Percentiles rank a stretch among this genome's conserved stretches.
These are phyloP conservation scores for Coemansia sp. DNA, from an alignment of 192 early-diverging fungal genomes.

Conservation along the genomic window DNA sequence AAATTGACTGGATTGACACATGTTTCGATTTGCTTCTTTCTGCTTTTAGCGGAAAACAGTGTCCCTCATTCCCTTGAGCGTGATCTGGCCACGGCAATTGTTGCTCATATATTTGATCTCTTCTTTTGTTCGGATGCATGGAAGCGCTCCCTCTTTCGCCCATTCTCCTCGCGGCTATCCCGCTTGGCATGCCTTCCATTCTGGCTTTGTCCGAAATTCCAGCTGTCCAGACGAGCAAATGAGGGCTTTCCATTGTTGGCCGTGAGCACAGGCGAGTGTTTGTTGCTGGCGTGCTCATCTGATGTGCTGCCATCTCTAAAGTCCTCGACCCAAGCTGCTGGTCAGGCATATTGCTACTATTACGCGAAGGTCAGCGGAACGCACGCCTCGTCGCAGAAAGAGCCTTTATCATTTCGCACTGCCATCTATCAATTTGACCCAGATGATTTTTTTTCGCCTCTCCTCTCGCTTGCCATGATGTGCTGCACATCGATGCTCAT, in stretches of 20 bases:
- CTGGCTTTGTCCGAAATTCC: neutral
- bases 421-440: neutral
- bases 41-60: neutral
- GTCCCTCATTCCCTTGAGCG: neutral
- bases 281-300: neutral
- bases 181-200: neutral
- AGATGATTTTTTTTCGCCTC: neutral
- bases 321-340: neutral
- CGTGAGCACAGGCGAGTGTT: neutral
- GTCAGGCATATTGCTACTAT: neutral
- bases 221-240: neutral
- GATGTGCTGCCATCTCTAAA: neutral
- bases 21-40: slow-evolving; percentile 1
- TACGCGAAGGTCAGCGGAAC: neutral
- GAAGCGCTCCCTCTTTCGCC: neutral
- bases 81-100: slow-evolving; percentile 23
- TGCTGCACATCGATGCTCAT: neutral
- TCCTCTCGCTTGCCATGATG: too few species aligned
- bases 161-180: neutral
- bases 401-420: neutral
- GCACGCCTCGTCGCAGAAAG: too few species aligned
- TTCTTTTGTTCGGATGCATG: neutral
- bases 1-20: slow-evolving; percentile 8
- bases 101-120: neutral
- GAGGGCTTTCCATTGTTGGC: neutral